These are phyloP conservation scores for Blastomyces percursus DNA, from an alignment of 2,329 filamentous ascomycete species.

Conservation along the genomic window DNA sequence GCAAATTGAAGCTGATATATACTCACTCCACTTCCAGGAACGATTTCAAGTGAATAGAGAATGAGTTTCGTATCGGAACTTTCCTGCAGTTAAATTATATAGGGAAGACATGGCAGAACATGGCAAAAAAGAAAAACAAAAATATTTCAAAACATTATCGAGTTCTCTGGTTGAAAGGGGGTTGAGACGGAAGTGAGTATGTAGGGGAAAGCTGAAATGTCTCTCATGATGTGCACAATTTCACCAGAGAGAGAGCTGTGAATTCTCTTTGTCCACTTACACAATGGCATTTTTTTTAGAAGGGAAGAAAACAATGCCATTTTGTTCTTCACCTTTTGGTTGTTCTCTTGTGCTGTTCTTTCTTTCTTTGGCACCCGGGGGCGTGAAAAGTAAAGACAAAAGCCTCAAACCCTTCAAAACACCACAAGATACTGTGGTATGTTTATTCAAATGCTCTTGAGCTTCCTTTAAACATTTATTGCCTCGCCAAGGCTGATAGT, in stretches of 20 bases:
- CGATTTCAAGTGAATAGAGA: not conserved
- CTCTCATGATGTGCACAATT: not conserved
- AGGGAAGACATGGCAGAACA: not conserved
- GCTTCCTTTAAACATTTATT: not conserved
- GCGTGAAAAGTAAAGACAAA: not conserved
- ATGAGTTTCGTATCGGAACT: not conserved
- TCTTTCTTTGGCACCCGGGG: not conserved
- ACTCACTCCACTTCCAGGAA: not conserved
- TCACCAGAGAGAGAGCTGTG: not conserved
- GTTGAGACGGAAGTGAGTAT: not conserved
- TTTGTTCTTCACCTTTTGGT: not conserved
- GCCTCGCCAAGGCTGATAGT: not conserved
- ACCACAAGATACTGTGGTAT: not conserved
- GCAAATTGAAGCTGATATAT: not conserved
- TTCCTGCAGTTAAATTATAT: not conserved
- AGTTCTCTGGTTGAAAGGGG: not conserved
- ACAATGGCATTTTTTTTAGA: slow-evolving; percentile 1
- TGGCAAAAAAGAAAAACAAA: not conserved
- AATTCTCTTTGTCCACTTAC: not conserved
- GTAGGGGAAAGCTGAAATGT: not conserved
- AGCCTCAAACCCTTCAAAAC: not conserved
- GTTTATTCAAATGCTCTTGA: not conserved
- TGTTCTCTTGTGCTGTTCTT: not conserved
- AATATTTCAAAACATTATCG: not conserved
- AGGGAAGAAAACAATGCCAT: not conserved